A percentile compares a stretch with the other conserved stretches of the same genome.
These are phyloP conservation scores for Suhomyces bribrorum DNA, from an alignment of 1,139 yeast genomes.

Conservation along the genomic window DNA sequence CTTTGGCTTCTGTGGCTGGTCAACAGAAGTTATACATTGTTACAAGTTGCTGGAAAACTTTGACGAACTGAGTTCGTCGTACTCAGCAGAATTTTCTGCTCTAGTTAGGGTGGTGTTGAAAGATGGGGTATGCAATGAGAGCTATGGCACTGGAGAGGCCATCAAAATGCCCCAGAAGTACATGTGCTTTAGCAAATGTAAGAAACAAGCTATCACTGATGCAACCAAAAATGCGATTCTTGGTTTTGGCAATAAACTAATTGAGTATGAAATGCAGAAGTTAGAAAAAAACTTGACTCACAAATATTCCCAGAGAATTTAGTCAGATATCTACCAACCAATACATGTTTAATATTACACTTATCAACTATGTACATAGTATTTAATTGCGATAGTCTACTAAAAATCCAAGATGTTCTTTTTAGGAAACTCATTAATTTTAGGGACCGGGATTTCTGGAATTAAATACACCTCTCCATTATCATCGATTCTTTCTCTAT, in stretches of 20 bases:
- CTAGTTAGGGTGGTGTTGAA: conserved; percentile 41
- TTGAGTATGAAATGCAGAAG: conserved; percentile 19
- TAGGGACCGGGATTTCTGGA: conserved; percentile 72
- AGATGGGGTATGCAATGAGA: conserved; percentile 50
- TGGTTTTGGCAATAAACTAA: conserved; percentile 26
- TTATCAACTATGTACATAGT: not conserved
- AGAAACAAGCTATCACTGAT: conserved; percentile 55
- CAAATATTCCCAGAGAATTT: conserved; percentile 3
- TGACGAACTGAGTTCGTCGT: conserved; percentile 19
- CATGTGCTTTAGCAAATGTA: conserved; percentile 44
- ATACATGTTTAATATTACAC: too few species aligned
- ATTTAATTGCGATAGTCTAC: not conserved
- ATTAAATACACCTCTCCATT: conserved; percentile 79
- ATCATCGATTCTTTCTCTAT: conserved; percentile 86
- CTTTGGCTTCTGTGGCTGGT: conserved; percentile 73
- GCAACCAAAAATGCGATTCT: conserved; percentile 46
- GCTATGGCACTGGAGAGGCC: conserved; percentile 44
- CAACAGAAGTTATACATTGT: conserved; percentile 44
- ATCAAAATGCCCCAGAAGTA: conserved; percentile 34
- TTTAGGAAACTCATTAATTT: conserved; percentile 58
- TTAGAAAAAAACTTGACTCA: conserved; percentile 3
- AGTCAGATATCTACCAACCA: too few species aligned
- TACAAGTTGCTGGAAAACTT: conserved; percentile 25
- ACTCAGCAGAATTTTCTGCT: conserved; percentile 27
- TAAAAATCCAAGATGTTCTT: conserved; percentile 55